phyloP scores from a whole-genome alignment of 768 basidiomycete genomes.

The Dacryopinax spathularia region DNA sequence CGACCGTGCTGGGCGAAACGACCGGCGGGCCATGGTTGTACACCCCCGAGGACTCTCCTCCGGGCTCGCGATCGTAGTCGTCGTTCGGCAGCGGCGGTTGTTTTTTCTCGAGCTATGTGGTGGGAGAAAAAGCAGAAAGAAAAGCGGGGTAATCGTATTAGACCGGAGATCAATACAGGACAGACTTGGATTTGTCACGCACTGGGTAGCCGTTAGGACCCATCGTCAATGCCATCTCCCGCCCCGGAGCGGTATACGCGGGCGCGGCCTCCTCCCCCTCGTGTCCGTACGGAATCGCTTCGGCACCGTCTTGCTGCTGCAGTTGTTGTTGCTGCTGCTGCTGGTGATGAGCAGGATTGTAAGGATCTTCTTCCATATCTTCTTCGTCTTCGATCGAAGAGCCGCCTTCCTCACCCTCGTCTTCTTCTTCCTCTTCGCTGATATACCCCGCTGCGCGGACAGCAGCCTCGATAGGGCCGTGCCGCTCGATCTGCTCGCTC shows the following conservation, averaged over 20 bases:
- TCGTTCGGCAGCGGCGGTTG: slow-evolving; percentile 16
- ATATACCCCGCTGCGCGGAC: slow-evolving; percentile 78
- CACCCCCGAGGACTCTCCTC: slow-evolving; percentile 19
- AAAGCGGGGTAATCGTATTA: slow-evolving; percentile 8
- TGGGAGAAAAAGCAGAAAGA: slow-evolving; percentile 7
- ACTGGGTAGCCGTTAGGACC: slow-evolving; percentile 50
- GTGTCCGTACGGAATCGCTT: slow-evolving; percentile 21
- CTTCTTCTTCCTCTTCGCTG: slow-evolving; percentile 59
- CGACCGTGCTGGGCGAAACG: background rate
- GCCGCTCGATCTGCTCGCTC: slow-evolving; percentile 81
- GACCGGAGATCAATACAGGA: background rate
- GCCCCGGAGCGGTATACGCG: slow-evolving; percentile 42
- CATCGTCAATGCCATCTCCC: slow-evolving; percentile 29
- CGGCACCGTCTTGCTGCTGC: slow-evolving; percentile 34
- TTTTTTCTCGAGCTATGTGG: slow-evolving; percentile 35
- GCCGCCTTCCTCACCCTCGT: slow-evolving; percentile 44
- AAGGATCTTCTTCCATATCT: slow-evolving; percentile 36
- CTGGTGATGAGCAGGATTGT: slow-evolving; percentile 11
- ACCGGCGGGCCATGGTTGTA: background rate
- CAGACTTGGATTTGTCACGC: slow-evolving; percentile 21
- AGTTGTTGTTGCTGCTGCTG: slow-evolving; percentile 5
- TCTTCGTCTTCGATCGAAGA: slow-evolving; percentile 41
- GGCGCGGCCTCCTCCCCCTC: slow-evolving; percentile 37
- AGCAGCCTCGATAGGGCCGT: slow-evolving; percentile 83
- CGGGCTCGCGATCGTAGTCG: slow-evolving; percentile 20